Evolutionary conservation across 331 rosid genomes (phyloP), one percentile per base, ranked within the genome.

Genomic region (Acacia pycnantha): DNA sequence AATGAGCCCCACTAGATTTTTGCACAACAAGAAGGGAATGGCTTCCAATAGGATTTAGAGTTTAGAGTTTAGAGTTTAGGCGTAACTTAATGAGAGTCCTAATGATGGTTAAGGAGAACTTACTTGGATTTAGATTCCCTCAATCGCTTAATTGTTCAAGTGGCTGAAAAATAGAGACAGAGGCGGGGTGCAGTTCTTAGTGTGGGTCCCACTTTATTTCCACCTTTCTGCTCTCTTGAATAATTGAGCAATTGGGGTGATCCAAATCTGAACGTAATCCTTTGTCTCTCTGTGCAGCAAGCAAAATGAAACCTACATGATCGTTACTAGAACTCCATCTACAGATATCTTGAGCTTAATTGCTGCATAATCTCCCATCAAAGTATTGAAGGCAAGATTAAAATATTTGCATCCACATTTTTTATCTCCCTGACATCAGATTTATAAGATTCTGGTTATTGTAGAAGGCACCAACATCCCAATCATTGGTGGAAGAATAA

Each of bases 401-500:
- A 69, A 44, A 22, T 70, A 70, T 44, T 43, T 15, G 14, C n/a
- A 79, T 18, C 40, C 21, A 4, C 41, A 46, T 1, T 75, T 70
- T 84, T 3, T 93, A 95, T 90, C 99, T 87, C 82, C 99, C 99
- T 0, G 99, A 89, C 98, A 87, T 90, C 40, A 92, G 91, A 72
- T 87, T 83, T 97, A 87, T 89, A 46, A 92, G 90, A 72, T 87
- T 84, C 73, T 88, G 93, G 83, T 92, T 96, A 77, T 96, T 90
- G 9, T 92, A 88, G 86, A 92, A 91, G 71, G 97, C 88, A 47
- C 91, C 92, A 2, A 91, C 92, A 79, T 96, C 99, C 99, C 98
- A 96, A 56, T 92, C 95, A 19, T 91, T 97, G 0, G 88, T 31
- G 10, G 98, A 92, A 48, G 97, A 93, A 70, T 93, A 3, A 65